Base-by-base conservation (phyloP, 2,329 filamentous ascomycete genomes). In the Clarireedia paspali region DNA sequence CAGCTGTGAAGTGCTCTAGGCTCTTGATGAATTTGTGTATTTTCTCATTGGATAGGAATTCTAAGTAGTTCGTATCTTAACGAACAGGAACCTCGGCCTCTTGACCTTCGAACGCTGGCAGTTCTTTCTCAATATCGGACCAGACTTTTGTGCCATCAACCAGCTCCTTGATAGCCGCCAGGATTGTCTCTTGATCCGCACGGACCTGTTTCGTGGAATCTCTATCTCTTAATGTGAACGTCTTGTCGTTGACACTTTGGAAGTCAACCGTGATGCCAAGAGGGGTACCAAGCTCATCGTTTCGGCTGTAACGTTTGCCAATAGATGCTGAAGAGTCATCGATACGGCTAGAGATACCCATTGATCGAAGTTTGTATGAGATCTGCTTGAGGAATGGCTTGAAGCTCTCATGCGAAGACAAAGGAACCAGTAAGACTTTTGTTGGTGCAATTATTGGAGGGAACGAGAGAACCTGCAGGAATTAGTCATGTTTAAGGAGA, bases 261-360 rank as follows among this genome's bases (percentile, higher is more conserved):
- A 96, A 97, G 72, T 97, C 92, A 58, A 97, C 83, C 0, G 92
- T 97, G 72, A 97, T 85, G 69, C 91, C 92, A 62, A 96, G 85
- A 6, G 92, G 90, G 46, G 94, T 97, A 67, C 92, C 94, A 57
- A 96, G 82, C 75, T 97, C 92, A 72, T 97, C 92, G 71, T 96
- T 96, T 67, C 94, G 85, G 70, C 88, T 85, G 73, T 95, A 97
- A 53, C 92, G 87, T 79, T 95, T 96, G 70, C 92, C 92, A 65
- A 97, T 97, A 60, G 85, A 91, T 59, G 91, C 91, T 27, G 87
- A 89, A 14, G 89, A 95, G 72, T 94, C 89, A 68, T 97, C 94
- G 39, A 96, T 82, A 59, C 89, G 86, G 77, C 83, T 95, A 45
- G 90, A 90, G 55, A 97, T 78, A 56, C 87, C 88, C 53, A 87